Conservation (phyloP, 305 asterid species). For the Nicotiana rustica region DNA sequence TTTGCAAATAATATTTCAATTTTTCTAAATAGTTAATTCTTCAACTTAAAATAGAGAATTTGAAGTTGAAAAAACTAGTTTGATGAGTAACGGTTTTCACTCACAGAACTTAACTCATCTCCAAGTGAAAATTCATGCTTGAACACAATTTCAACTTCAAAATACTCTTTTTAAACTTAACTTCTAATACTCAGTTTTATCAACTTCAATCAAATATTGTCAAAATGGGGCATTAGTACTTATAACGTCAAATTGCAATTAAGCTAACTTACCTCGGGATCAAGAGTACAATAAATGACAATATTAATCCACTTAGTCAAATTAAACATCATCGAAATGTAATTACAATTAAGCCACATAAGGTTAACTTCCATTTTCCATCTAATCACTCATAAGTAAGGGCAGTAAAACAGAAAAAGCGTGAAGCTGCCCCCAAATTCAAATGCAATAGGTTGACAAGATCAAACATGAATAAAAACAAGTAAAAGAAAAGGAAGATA, state of each 20-base stretch:
- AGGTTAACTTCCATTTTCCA: background rate
- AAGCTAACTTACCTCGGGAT: background rate
- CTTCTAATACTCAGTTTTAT: background rate
- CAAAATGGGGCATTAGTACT: background rate
- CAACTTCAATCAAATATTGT: background rate
- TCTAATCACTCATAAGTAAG: background rate
- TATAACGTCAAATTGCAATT: background rate
- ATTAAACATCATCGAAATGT: background rate
- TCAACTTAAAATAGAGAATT: background rate
- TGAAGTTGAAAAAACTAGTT: background rate
- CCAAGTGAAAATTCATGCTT: background rate
- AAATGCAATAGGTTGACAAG: constrained; percentile 22
- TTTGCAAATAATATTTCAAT: too few relatives aligned
- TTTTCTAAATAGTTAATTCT: too few relatives aligned
- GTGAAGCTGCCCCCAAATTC: background rate
- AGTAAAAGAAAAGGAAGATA: constrained; percentile 32
- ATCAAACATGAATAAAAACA: background rate
- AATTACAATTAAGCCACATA: background rate
- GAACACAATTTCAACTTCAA: background rate
- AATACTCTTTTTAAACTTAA: background rate
- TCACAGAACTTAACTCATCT: background rate
- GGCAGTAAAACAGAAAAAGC: background rate
- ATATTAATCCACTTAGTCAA: background rate
- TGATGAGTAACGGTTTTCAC: too few relatives aligned
- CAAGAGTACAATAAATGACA: background rate